These are phyloP conservation scores for Neopestalotiopsis rosae DNA, from an alignment of 2,329 filamentous ascomycete species.

Conservation along the genomic window DNA sequence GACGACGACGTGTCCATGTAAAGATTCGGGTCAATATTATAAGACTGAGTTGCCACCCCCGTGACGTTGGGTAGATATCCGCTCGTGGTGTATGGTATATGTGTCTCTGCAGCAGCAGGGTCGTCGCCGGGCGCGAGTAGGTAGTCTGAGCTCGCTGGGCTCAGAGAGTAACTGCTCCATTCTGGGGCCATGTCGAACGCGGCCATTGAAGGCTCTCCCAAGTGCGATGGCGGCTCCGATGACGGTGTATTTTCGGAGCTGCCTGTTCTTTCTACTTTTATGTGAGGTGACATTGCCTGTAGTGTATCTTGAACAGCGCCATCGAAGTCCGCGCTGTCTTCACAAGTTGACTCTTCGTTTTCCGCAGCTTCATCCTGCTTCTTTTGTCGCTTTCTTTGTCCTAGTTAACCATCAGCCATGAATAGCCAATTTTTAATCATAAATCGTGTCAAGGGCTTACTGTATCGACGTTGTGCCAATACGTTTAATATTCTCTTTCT, in stretches of 20 bases:
- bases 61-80: neutral
- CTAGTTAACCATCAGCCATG: conserved; percentile 2
- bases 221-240: neutral
- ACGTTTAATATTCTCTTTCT: conserved; percentile 60
- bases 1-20: conserved; percentile 4
- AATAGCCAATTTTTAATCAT: neutral
- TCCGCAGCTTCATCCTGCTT: neutral
- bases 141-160: neutral
- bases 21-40: neutral
- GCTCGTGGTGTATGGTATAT: neutral
- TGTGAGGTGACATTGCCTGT: neutral
- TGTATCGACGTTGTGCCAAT: conserved; percentile 59
- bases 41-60: neutral
- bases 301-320: neutral
- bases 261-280: neutral
- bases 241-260: neutral
- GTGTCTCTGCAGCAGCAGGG: neutral
- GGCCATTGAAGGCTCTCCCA: neutral
- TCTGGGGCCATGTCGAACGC: neutral
- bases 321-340: neutral
- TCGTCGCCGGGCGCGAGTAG: neutral
- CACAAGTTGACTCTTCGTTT: neutral
- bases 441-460: conserved; percentile 34
- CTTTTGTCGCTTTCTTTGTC: conserved; percentile 21
- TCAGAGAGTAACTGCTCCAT: neutral